Evolutionary conservation across 768 basidiomycete species (phyloP).

Genomic region (Pseudohyphozyma bogoriensis): DNA sequence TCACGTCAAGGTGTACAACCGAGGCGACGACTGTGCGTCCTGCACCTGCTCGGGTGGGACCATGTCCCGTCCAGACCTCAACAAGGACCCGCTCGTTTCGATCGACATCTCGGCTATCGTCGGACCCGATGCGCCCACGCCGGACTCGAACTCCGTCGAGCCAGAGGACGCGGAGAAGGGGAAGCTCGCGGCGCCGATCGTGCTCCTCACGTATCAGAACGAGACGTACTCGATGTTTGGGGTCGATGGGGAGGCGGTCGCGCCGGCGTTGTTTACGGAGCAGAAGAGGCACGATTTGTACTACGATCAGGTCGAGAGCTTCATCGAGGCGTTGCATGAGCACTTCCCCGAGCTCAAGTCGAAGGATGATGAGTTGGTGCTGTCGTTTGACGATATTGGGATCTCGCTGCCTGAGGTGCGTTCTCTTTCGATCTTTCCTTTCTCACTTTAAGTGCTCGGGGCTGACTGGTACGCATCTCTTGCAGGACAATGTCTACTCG

Average conservation of each 20-base stretch:
- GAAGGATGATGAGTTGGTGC: conserved; percentile 27
- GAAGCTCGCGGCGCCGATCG: neutral
- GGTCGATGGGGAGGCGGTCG: neutral
- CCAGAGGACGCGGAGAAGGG: neutral
- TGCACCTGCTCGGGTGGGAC: neutral
- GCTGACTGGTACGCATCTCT: neutral
- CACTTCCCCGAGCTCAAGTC: conserved; percentile 15
- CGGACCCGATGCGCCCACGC: neutral
- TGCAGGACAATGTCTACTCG: conserved; percentile 31
- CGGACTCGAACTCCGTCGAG: neutral
- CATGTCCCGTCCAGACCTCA: neutral
- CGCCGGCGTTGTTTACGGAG: conserved; percentile 11
- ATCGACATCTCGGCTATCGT: neutral
- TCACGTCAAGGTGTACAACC: neutral
- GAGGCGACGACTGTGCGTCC: neutral
- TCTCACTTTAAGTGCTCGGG: neutral
- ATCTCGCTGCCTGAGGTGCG: conserved; percentile 31
- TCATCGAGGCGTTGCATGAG: conserved; percentile 23
- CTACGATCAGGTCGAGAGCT: conserved; percentile 18
- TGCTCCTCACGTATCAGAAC: conserved; percentile 8
- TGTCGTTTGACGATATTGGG: conserved; percentile 29
- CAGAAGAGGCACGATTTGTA: conserved; percentile 23
- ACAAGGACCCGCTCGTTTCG: conserved; percentile 6
- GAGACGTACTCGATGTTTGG: conserved; percentile 17
- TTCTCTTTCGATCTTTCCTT: neutral